These are phyloP conservation scores for Aspergillus tamarii DNA, from an alignment of 2,329 filamentous ascomycete genomes.

Conservation along the genomic window DNA sequence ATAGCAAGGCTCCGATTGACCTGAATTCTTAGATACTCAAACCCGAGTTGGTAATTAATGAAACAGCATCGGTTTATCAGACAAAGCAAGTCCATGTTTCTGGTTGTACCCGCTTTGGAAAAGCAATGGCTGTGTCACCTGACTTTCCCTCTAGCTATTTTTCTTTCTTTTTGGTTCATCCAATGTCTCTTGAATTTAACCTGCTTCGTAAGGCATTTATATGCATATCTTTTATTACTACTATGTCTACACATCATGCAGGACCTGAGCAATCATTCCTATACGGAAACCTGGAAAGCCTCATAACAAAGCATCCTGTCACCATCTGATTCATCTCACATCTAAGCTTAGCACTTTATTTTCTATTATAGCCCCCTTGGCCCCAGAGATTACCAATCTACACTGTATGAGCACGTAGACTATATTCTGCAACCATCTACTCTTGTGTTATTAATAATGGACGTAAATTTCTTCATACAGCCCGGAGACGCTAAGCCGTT, in stretches of 20 bases:
- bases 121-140: background rate
- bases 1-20: rapidly evolving
- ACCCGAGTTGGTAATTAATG: background rate
- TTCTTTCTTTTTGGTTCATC: background rate
- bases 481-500: background rate
- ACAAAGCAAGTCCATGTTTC: background rate
- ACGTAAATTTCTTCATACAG: too few species aligned
- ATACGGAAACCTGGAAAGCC: too few species aligned
- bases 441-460: too few species aligned
- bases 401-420: too few species aligned
- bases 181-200: background rate
- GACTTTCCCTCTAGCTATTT: background rate
- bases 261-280: background rate
- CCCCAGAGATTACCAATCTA: too few species aligned
- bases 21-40: background rate
- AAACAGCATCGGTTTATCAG: background rate
- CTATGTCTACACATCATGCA: background rate
- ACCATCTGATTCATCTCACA: background rate
- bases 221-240: background rate
- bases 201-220: background rate
- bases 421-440: too few species aligned
- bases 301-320: too few species aligned
- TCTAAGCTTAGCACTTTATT: background rate
- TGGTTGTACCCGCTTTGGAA: background rate
- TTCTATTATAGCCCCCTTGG: too few species aligned